Evolutionary conservation across 1,284 basidiomycete species (phyloP).

Genomic region (Ganoderma lucidum): DNA sequence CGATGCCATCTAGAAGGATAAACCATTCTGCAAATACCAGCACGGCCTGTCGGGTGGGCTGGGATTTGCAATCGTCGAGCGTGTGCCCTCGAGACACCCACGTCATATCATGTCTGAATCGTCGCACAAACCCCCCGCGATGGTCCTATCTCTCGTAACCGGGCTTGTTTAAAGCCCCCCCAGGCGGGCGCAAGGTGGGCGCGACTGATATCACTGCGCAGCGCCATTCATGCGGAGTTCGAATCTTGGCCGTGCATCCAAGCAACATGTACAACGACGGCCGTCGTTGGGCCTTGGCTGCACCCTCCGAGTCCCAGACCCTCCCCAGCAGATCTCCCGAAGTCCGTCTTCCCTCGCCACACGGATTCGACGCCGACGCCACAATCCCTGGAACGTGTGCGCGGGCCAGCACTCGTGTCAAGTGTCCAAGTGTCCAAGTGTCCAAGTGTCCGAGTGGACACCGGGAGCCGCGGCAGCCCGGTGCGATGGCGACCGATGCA

Average conservation of each 20-base stretch:
- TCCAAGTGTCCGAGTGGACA: background rate
- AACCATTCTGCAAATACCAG: background rate
- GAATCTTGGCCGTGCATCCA: background rate
- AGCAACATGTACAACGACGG: background rate
- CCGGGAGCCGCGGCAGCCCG: background rate
- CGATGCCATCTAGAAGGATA: background rate
- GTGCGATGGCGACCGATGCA: background rate
- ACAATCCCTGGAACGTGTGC: conserved; percentile 9
- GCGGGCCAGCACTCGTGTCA: background rate
- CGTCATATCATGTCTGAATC: background rate
- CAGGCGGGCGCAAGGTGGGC: background rate
- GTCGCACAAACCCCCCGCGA: conserved; percentile 4
- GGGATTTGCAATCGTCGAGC: background rate
- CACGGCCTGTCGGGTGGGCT: background rate
- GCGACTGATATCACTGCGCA: background rate
- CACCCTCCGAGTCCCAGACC: too few species aligned
- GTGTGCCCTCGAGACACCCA: background rate
- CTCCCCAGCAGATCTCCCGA: too few species aligned
- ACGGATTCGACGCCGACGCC: background rate
- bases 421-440: too few species aligned
- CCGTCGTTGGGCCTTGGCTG: background rate
- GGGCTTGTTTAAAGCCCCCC: background rate
- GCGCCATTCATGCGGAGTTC: conserved; percentile 4
- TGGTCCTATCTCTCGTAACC: conserved; percentile 3
- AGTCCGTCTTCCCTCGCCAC: background rate